Evolutionary conservation across 2,329 filamentous ascomycete genomes (phyloP).

Genomic region (Monascus ruber): DNA sequence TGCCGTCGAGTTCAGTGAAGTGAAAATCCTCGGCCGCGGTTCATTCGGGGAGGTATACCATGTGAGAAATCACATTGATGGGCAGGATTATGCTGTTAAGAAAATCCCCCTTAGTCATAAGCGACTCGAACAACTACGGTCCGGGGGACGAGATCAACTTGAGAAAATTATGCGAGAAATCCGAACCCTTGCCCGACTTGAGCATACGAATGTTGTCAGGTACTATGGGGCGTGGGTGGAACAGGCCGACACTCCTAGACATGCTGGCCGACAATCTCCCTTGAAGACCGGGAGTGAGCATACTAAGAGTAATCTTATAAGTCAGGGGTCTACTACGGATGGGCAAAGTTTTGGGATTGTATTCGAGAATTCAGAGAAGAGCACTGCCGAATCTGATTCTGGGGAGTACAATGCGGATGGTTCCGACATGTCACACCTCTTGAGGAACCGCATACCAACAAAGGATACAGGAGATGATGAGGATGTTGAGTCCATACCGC

Average conservation of each 20-base stretch:
- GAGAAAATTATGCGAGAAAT: constrained; percentile 50
- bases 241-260: constrained; percentile 19
- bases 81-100: constrained; percentile 54
- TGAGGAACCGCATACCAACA: constrained; percentile 26
- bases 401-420: constrained; percentile 8
- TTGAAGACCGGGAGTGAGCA: constrained; percentile 6
- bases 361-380: constrained; percentile 28
- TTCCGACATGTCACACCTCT: constrained; percentile 9
- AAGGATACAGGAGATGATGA: constrained; percentile 31
- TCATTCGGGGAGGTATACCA: constrained; percentile 56
- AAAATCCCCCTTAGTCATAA: constrained; percentile 48
- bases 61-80: constrained; percentile 50
- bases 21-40: constrained; percentile 50
- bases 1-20: constrained; percentile 40
- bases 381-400: constrained; percentile 9
- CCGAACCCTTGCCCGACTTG: constrained; percentile 48
- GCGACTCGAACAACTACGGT: constrained; percentile 41
- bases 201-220: constrained; percentile 55
- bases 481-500: constrained; percentile 39
- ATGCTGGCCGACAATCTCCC: constrained; percentile 2
- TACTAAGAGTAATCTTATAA: constrained; percentile 7
- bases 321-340: constrained; percentile 8
- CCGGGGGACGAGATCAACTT: constrained; percentile 41
- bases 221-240: constrained; percentile 58
- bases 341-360: constrained; percentile 27